Conservation (phyloP, 2,329 filamentous ascomycete genomes). For the Exserohilum turcica region DNA sequence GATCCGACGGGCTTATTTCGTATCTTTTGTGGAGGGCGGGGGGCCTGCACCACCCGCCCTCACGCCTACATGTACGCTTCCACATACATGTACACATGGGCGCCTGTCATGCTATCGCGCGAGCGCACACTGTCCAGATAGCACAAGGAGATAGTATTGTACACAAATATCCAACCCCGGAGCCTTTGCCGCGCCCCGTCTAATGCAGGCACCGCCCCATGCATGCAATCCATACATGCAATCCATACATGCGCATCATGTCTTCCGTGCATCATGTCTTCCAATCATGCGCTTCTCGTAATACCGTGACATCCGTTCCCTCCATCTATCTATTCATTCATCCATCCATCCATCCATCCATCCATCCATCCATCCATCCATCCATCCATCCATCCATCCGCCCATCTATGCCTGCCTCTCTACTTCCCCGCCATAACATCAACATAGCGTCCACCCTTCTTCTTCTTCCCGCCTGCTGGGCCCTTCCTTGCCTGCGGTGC, state of each 20-base stretch:
- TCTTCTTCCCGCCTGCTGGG: conserved; percentile 59
- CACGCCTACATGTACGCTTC: neutral
- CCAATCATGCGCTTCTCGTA: conserved; percentile 5
- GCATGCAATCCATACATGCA: too few relatives aligned
- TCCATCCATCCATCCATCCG: too few relatives aligned
- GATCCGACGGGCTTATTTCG: conserved; percentile 7
- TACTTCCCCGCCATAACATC: conserved; percentile 65
- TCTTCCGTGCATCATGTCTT: neutral
- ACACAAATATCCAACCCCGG: neutral
- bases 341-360: too few relatives aligned
- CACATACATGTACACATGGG: too few relatives aligned
- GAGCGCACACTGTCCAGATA: neutral
- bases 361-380: neutral
- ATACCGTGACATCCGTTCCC: neutral
- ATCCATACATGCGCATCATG: neutral
- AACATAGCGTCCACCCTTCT: conserved; percentile 87
- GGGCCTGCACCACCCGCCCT: neutral
- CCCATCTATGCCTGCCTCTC: too few relatives aligned
- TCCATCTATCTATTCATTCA: neutral
- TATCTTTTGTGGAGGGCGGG: conserved; percentile 6
- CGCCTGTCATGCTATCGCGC: neutral
- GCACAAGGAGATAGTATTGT: neutral
- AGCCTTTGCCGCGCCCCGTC: neutral
- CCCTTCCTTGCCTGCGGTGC: conserved; percentile 72
- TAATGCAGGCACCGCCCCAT: neutral